Conservation (phyloP, 225 moss, liverwort and hornwort genomes). For the Bryoerythrophyllum caledonicum region DNA sequence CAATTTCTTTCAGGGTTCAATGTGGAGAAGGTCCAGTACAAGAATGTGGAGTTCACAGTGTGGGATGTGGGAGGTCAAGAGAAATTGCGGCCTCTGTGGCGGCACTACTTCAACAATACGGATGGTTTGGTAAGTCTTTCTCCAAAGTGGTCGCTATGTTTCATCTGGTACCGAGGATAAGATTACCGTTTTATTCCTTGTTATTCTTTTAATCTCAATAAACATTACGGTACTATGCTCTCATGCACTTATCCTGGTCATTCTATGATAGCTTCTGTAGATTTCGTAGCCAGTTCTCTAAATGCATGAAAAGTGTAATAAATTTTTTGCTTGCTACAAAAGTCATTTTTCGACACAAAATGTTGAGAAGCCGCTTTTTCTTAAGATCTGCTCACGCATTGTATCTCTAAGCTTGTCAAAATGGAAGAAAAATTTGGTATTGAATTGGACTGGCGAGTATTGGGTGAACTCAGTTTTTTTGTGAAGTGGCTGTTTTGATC, state of each 20-base stretch:
- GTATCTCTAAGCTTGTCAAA: not conserved
- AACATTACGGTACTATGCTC: too few species aligned
- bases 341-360: too few species aligned
- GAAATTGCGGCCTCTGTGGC: slow-evolving; percentile 90
- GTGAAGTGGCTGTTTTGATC: not conserved
- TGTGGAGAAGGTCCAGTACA: slow-evolving; percentile 95
- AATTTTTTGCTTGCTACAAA: too few species aligned
- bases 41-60: slow-evolving; percentile 94
- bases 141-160: not conserved
- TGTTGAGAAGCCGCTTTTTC: too few species aligned
- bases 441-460: slow-evolving; percentile 15
- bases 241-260: too few species aligned
- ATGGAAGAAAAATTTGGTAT: not conserved
- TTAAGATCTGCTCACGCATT: not conserved
- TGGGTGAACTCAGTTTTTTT: slow-evolving; percentile 1
- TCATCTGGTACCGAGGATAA: not conserved
- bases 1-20: slow-evolving; percentile 63
- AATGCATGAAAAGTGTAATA: too few species aligned
- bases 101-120: slow-evolving; percentile 94
- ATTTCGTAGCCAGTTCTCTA: too few species aligned
- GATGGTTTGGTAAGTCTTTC: slow-evolving; percentile 68
- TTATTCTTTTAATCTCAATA: too few species aligned
- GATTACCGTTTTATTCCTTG: not conserved
- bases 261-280: too few species aligned
- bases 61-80: slow-evolving; percentile 98